phyloP scores from a whole-genome alignment of 441 rosid species.

The Syzygium malaccense region DNA sequence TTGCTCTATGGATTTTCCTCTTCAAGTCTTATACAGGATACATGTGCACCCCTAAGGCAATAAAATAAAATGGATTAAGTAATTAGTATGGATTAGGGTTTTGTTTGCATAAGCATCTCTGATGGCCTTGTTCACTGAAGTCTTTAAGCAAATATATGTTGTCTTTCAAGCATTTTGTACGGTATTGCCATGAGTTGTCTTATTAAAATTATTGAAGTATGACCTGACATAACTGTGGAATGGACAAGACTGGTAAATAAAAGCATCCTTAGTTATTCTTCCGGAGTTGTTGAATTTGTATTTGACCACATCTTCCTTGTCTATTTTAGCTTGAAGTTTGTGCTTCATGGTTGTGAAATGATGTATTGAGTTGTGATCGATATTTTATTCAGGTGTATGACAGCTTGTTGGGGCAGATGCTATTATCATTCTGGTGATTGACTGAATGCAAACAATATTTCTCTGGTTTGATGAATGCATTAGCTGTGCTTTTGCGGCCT shows the following conservation, averaged over 20 bases:
- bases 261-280: neutral
- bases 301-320: neutral
- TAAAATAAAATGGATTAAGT: neutral
- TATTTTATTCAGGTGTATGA: constrained; percentile 92
- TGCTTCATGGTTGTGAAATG: constrained; percentile 21
- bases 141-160: neutral
- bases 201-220: neutral
- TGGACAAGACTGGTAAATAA: neutral
- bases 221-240: neutral
- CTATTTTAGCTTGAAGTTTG: neutral
- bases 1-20: neutral
- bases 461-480: constrained; percentile 73
- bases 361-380: constrained; percentile 65
- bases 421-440: constrained; percentile 95
- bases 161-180: neutral
- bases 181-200: neutral
- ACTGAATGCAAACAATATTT: constrained; percentile 74
- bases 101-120: neutral
- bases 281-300: neutral
- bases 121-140: neutral
- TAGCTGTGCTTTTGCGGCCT: constrained; percentile 62
- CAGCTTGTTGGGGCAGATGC: constrained; percentile 88
- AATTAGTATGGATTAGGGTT: neutral
- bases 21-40: neutral
- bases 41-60: neutral